These are phyloP conservation scores for Penicillium psychrosexuale DNA, from an alignment of 2,329 filamentous ascomycete species.

Conservation along the genomic window DNA sequence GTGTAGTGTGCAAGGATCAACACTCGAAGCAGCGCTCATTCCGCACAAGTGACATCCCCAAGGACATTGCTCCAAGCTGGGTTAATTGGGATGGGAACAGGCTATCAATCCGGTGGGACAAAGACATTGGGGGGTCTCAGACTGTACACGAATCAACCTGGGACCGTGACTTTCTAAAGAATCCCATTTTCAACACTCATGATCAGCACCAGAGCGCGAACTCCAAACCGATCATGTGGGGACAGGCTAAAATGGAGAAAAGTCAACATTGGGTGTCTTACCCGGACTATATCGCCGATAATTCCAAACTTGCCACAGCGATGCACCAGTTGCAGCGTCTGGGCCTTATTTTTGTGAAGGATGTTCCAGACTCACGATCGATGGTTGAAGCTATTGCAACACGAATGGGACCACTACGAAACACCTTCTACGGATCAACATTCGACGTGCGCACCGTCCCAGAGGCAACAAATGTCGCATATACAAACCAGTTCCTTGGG, in stretches of 20 bases:
- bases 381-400: conserved; percentile 66
- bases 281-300: conserved; percentile 64
- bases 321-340: conserved; percentile 61
- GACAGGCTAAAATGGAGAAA: conserved; percentile 44
- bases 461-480: conserved; percentile 84
- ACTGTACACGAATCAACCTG: conserved; percentile 43
- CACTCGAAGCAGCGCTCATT: conserved; percentile 64
- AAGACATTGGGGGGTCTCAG: conserved; percentile 50
- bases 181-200: conserved; percentile 12
- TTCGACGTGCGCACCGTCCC: conserved; percentile 86
- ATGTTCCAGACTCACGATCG: conserved; percentile 65
- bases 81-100: conserved; percentile 38
- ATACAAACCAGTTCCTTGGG: conserved; percentile 76
- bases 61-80: conserved; percentile 42
- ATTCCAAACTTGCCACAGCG: conserved; percentile 57
- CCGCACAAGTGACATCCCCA: conserved; percentile 62
- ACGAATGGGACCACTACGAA: conserved; percentile 73
- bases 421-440: conserved; percentile 86
- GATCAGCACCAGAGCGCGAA: conserved; percentile 17
- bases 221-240: conserved; percentile 35
- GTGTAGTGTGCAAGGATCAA: conserved; percentile 52
- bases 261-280: conserved; percentile 60
- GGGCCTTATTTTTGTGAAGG: conserved; percentile 73
- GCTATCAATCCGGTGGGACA: conserved; percentile 61
- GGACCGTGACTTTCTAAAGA: conserved; percentile 13